A percentile compares a stretch with the other conserved stretches of the same genome.
These are phyloP conservation scores for Hygrophoropsis aurantiaca DNA, from an alignment of 768 basidiomycete species.

Conservation along the genomic window DNA sequence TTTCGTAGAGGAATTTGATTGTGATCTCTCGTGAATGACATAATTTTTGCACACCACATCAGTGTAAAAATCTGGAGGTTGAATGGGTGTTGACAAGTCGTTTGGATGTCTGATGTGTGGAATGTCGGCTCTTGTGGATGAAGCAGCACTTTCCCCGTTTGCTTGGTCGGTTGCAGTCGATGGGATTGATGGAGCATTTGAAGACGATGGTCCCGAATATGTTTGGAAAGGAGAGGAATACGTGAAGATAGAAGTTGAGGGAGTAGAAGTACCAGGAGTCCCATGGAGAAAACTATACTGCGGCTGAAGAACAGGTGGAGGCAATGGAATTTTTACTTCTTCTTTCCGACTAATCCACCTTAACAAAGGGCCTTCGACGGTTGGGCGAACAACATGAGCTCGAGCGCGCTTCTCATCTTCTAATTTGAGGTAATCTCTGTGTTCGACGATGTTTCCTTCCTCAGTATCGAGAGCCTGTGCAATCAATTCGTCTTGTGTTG, in stretches of 20 bases:
- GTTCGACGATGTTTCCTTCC: slow-evolving; percentile 78
- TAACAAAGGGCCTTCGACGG: slow-evolving; percentile 64
- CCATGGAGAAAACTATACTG: slow-evolving; percentile 22
- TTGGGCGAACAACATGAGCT: slow-evolving; percentile 56
- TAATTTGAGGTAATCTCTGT: slow-evolving; percentile 72
- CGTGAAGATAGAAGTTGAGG: too few relatives aligned
- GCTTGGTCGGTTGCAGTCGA: too few relatives aligned
- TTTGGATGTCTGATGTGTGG: background rate
- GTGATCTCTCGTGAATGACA: slow-evolving; percentile 61
- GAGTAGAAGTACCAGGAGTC: too few relatives aligned
- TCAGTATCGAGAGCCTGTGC: slow-evolving; percentile 83
- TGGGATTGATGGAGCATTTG: too few relatives aligned
- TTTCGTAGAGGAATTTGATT: slow-evolving; percentile 44
- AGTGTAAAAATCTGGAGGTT: slow-evolving; percentile 28
- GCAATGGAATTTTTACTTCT: slow-evolving; percentile 44
- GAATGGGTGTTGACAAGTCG: slow-evolving; percentile 13
- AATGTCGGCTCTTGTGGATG: too few relatives aligned
- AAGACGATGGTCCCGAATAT: too few relatives aligned
- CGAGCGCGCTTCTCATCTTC: slow-evolving; percentile 84
- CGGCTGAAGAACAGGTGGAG: slow-evolving; percentile 17
- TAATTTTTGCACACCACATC: slow-evolving; percentile 69
- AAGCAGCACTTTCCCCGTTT: too few relatives aligned
- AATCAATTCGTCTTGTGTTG: slow-evolving; percentile 84
- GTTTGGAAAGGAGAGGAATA: too few relatives aligned
- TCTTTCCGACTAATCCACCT: slow-evolving; percentile 72